A percentile compares a stretch with the other conserved stretches of the same genome.
These are phyloP conservation scores for Fusarium sp. DNA, from an alignment of 2,329 filamentous ascomycete genomes.

Conservation along the genomic window DNA sequence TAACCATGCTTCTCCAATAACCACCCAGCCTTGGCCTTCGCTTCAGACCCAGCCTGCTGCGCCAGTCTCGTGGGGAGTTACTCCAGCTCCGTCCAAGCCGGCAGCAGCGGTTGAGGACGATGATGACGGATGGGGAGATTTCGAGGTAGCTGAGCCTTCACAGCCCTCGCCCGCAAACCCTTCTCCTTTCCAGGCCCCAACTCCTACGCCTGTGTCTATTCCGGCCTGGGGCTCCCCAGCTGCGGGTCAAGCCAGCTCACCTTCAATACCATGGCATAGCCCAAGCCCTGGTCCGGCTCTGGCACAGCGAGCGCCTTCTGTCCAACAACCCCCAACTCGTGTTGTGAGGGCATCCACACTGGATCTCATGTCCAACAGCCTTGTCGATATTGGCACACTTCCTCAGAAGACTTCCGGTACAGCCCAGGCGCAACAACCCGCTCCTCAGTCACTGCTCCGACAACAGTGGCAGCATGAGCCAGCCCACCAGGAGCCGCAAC, in stretches of 20 bases:
- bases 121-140: slow-evolving; percentile 73
- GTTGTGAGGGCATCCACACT: slow-evolving; percentile 59
- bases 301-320: slow-evolving; percentile 7
- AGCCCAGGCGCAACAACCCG: slow-evolving; percentile 15
- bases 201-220: slow-evolving; percentile 12
- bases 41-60: slow-evolving; percentile 40
- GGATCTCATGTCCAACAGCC: slow-evolving; percentile 62
- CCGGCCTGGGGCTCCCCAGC: slow-evolving; percentile 26
- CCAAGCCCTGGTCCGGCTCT: slow-evolving; percentile 14
- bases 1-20: slow-evolving; percentile 26
- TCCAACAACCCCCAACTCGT: slow-evolving; percentile 31
- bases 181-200: slow-evolving; percentile 22
- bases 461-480: slow-evolving; percentile 20
- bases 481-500: slow-evolving; percentile 6
- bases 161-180: slow-evolving; percentile 16
- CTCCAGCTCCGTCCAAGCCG: slow-evolving; percentile 28
- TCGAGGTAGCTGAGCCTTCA: slow-evolving; percentile 62
- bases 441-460: slow-evolving; percentile 14
- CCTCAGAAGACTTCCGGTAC: slow-evolving; percentile 9
- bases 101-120: slow-evolving; percentile 53
- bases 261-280: slow-evolving; percentile 35
- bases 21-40: slow-evolving; percentile 45
- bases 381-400: slow-evolving; percentile 51
- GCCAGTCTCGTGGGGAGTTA: slow-evolving; percentile 32
- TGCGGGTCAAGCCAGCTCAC: slow-evolving; percentile 18